phyloP scores from a whole-genome alignment of 2,329 filamentous ascomycete genomes.

The Arthrinium phaeospermum region DNA sequence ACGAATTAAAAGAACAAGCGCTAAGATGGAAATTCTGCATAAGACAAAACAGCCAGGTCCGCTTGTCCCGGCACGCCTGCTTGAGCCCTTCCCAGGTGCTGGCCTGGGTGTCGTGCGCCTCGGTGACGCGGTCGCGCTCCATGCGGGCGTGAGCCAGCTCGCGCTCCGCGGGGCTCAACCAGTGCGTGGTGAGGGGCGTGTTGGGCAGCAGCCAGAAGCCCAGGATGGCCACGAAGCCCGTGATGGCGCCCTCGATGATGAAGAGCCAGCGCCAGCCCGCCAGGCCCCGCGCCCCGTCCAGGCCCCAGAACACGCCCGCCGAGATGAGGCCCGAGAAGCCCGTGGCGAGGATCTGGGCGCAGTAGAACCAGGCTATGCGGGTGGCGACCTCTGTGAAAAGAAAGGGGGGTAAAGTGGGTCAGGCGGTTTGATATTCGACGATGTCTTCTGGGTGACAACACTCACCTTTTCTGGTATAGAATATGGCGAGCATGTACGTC shows the following conservation, averaged over 20 bases:
- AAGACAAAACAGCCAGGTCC: constrained; percentile 58
- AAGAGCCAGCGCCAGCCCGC: constrained; percentile 56
- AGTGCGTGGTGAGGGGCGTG: constrained; percentile 47
- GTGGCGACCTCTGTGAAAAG: constrained; percentile 22
- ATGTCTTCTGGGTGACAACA: not conserved
- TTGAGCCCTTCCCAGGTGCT: constrained; percentile 54
- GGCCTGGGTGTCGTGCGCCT: constrained; percentile 40
- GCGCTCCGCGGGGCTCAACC: constrained; percentile 53
- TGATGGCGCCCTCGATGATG: constrained; percentile 64
- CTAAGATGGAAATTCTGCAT: constrained; percentile 63
- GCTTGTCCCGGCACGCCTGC: constrained; percentile 54
- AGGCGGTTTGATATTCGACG: not conserved
- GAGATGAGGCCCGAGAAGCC: constrained; percentile 64
- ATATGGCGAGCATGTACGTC: constrained; percentile 22
- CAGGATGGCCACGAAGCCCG: constrained; percentile 63
- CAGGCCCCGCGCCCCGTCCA: constrained; percentile 57
- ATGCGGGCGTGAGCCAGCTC: constrained; percentile 54
- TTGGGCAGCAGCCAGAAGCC: constrained; percentile 62
- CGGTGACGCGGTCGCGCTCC: constrained; percentile 57
- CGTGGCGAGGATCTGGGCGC: constrained; percentile 43
- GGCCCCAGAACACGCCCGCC: constrained; percentile 59
- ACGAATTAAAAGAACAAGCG: constrained; percentile 53
- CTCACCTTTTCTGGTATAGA: constrained; percentile 19
- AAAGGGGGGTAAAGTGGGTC: not conserved
- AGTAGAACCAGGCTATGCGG: constrained; percentile 45